Conservation (phyloP, 73 alveolate genomes). For the Urostyla sp. region DNA sequence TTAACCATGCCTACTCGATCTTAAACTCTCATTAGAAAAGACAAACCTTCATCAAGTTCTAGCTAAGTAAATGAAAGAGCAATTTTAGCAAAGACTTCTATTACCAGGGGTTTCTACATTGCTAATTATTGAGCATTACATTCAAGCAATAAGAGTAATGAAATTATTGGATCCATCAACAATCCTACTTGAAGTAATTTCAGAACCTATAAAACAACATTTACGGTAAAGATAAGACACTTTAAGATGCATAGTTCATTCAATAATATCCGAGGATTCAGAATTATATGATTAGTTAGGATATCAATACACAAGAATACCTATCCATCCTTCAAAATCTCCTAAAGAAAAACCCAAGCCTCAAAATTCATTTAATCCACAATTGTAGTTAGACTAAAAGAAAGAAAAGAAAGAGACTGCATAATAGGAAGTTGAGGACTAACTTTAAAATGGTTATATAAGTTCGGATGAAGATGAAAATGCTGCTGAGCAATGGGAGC, state of each 20-base stretch:
- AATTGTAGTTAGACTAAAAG: conserved; percentile 11
- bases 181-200: conserved; percentile 76
- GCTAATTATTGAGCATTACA: conserved; percentile 84
- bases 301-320: conserved; percentile 62
- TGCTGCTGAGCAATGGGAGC: conserved; percentile 94
- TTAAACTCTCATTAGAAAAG: conserved; percentile 61
- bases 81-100: conserved; percentile 70
- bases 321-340: conserved; percentile 11
- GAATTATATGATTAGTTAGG: conserved; percentile 89
- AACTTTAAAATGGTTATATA: conserved; percentile 81
- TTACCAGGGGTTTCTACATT: conserved; percentile 89
- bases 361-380: too few relatives aligned
- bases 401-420: neutral
- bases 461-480: conserved; percentile 91
- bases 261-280: conserved; percentile 84
- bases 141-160: conserved; percentile 84
- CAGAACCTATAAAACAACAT: conserved; percentile 90
- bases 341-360: conserved; percentile 36
- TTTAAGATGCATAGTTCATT: conserved; percentile 85
- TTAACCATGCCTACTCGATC: conserved; percentile 55
- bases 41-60: conserved; percentile 65
- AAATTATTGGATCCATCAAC: conserved; percentile 84
- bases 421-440: conserved; percentile 60
- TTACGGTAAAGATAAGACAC: conserved; percentile 85
- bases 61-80: conserved; percentile 71